phyloP scores from a whole-genome alignment of 352 stramenopile species.

The Thalassiosira oceanica region DNA sequence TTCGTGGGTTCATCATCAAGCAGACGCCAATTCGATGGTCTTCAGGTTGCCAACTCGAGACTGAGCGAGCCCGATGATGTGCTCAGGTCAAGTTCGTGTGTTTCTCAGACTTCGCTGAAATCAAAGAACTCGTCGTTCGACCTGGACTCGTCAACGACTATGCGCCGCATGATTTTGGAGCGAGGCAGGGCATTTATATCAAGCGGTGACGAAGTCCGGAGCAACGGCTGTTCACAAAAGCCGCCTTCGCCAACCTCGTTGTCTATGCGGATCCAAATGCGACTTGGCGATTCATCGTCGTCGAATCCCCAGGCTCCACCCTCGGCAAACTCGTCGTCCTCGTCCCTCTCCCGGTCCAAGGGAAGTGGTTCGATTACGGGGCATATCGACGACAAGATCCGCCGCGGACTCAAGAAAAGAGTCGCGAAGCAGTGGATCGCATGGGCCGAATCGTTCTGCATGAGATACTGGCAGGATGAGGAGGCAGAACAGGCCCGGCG shows the following conservation, averaged over 20 bases:
- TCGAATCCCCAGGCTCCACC: not conserved
- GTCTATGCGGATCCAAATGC: conserved; percentile 47
- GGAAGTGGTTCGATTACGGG: conserved; percentile 5
- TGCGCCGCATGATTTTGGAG: too few relatives aligned
- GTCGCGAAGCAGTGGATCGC: conserved; percentile 29
- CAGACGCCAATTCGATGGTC: not conserved
- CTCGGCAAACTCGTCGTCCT: conserved; percentile 7
- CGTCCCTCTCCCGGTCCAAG: conserved; percentile 19
- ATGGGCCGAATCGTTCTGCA: conserved; percentile 40
- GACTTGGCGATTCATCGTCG: too few relatives aligned
- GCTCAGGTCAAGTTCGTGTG: not conserved
- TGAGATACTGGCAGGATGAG: conserved; percentile 47
- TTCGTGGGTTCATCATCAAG: not conserved
- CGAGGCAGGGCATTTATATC: too few relatives aligned
- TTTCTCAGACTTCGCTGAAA: not conserved
- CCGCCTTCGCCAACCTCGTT: not conserved
- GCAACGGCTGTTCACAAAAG: not conserved
- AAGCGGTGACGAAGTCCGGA: not conserved
- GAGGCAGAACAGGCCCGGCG: not conserved
- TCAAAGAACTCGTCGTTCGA: not conserved
- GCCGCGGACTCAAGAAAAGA: conserved; percentile 27
- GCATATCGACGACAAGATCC: conserved; percentile 41
- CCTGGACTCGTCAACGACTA: too few relatives aligned
- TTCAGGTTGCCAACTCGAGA: not conserved
- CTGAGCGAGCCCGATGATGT: not conserved